Conservation (phyloP, 202 grass and related monocot species). For the Panicum hallii region DNA sequence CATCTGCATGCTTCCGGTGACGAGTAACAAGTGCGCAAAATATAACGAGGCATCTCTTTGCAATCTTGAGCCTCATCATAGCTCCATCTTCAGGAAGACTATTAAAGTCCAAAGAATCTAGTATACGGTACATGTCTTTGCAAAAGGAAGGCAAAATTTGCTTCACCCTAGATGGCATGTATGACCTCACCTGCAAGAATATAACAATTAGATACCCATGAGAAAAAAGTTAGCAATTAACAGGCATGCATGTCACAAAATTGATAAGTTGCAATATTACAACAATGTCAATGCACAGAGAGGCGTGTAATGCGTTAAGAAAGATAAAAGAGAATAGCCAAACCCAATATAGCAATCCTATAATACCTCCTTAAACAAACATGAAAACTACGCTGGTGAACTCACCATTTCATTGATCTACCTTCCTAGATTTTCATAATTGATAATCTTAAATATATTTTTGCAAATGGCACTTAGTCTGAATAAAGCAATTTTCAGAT, state of each 20-base stretch:
- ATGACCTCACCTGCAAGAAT: slow-evolving; percentile 73
- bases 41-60: slow-evolving; percentile 90
- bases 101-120: slow-evolving; percentile 74
- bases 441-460: background rate
- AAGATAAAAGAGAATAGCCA: slow-evolving; percentile 9
- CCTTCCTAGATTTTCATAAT: slow-evolving; percentile 1
- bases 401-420: slow-evolving; percentile 1
- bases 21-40: slow-evolving; percentile 82
- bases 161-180: slow-evolving; percentile 77
- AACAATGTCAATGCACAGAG: slow-evolving; percentile 36
- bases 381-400: slow-evolving; percentile 22
- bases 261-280: slow-evolving; percentile 12
- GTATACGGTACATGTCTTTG: slow-evolving; percentile 72
- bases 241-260: background rate
- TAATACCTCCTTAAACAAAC: slow-evolving; percentile 21
- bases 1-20: slow-evolving; percentile 82
- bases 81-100: slow-evolving; percentile 50
- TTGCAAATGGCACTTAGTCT: background rate
- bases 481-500: background rate
- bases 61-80: slow-evolving; percentile 65
- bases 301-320: background rate
- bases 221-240: slow-evolving; percentile 44
- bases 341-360: slow-evolving; percentile 20
- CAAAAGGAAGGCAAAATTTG: slow-evolving; percentile 79
- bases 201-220: slow-evolving; percentile 34